phyloP scores from a whole-genome alignment of 2,329 filamentous ascomycete species.

The Scortechinia acanthostroma region DNA sequence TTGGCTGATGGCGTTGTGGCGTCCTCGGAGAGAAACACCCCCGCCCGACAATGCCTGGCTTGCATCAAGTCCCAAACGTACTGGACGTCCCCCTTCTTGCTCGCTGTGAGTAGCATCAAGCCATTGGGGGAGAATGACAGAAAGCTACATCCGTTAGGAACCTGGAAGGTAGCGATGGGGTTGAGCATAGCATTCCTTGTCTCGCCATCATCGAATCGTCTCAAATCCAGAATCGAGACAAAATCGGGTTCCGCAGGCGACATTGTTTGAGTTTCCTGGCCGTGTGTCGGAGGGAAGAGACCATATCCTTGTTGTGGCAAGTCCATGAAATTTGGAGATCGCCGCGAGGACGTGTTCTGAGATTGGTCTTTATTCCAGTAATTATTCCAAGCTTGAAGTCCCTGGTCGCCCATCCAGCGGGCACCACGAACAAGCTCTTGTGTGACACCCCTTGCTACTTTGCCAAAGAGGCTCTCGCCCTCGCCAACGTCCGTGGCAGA shows the following conservation, averaged over 20 bases:
- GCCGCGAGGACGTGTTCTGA: slow-evolving; percentile 2
- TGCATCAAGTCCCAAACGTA: slow-evolving; percentile 41
- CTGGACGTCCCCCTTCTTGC: slow-evolving; percentile 36
- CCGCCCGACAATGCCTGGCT: slow-evolving; percentile 27
- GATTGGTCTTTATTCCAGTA: slow-evolving; percentile 35
- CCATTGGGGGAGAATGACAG: slow-evolving; percentile 36
- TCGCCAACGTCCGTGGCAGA: slow-evolving; percentile 35
- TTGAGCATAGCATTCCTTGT: slow-evolving; percentile 19
- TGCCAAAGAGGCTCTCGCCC: slow-evolving; percentile 33
- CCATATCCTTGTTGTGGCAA: slow-evolving; percentile 17
- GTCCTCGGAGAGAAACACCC: slow-evolving; percentile 24
- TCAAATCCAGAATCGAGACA: slow-evolving; percentile 34
- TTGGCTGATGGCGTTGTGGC: slow-evolving; percentile 12
- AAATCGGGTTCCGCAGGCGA: slow-evolving; percentile 27
- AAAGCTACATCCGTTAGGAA: slow-evolving; percentile 36
- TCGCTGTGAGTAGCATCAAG: slow-evolving; percentile 33
- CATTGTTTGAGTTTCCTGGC: slow-evolving; percentile 23
- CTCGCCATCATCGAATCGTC: slow-evolving; percentile 24
- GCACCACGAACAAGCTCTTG: slow-evolving; percentile 36
- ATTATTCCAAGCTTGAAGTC: slow-evolving; percentile 36
- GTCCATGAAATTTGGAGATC: slow-evolving; percentile 5
- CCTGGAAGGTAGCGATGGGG: slow-evolving; percentile 32
- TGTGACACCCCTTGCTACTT: slow-evolving; percentile 35
- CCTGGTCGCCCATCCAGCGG: slow-evolving; percentile 37
- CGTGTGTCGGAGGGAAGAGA: slow-evolving; percentile 34